phyloP scores from a whole-genome alignment of 2,329 filamentous ascomycete species.

The Xylariaceae sp. region DNA sequence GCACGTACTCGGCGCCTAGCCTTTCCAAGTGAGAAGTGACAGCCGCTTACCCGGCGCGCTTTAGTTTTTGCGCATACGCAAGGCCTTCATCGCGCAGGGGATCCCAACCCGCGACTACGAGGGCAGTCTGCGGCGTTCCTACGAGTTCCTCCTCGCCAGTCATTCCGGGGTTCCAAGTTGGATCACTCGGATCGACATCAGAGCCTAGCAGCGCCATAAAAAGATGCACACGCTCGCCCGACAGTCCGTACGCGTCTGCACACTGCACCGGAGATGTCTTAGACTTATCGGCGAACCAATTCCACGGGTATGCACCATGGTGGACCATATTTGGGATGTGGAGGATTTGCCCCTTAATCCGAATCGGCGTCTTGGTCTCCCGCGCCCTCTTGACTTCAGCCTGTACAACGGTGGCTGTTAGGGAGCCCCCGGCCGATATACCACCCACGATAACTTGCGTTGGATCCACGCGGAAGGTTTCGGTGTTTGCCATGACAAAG shows the following conservation, averaged over 20 bases:
- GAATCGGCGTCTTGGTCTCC: constrained; percentile 17
- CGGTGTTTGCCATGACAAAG: constrained; percentile 52
- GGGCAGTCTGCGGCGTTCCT: constrained; percentile 35
- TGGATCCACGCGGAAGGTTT: constrained; percentile 46
- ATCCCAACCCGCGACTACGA: constrained; percentile 37
- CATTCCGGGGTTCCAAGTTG: constrained; percentile 44
- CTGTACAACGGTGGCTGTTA: constrained; percentile 43
- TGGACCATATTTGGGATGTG: constrained; percentile 51
- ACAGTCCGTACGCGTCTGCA: constrained; percentile 51
- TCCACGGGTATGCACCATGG: constrained; percentile 34
- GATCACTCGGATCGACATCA: constrained; percentile 27
- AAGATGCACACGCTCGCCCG: constrained; percentile 42
- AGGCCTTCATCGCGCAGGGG: constrained; percentile 39
- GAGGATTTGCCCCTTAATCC: constrained; percentile 52
- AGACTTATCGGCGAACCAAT: constrained; percentile 44
- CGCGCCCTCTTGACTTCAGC: constrained; percentile 47
- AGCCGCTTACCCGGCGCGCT: constrained; percentile 32
- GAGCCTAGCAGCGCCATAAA: constrained; percentile 32
- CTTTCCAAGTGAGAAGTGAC: background rate
- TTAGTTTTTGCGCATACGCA: constrained; percentile 35
- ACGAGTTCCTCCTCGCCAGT: constrained; percentile 31
- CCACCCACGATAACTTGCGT: constrained; percentile 50
- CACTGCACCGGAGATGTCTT: constrained; percentile 48
- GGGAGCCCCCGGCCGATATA: constrained; percentile 49
- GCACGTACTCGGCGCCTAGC: background rate